Evolutionary conservation across 164 flowering plant species (phyloP).

Genomic region (Tinospora cordifolia): DNA sequence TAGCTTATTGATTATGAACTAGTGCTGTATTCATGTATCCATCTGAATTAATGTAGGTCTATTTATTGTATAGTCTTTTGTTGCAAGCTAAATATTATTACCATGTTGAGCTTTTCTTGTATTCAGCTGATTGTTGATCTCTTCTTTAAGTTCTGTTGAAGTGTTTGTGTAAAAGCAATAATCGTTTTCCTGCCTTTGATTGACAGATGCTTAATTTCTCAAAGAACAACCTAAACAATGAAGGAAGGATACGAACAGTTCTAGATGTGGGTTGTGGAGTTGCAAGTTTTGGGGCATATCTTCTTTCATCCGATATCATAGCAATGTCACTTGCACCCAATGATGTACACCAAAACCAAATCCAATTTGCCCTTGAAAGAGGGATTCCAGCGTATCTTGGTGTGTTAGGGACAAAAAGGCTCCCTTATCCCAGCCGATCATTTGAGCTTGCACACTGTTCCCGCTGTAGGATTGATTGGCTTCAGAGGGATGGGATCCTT

Average conservation of each 20-base stretch:
- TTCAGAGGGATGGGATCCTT: conserved; percentile 84
- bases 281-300: conserved; percentile 91
- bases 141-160: conserved; percentile 4
- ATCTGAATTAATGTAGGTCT: not conserved
- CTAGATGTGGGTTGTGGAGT: conserved; percentile 95
- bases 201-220: conserved; percentile 83
- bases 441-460: conserved; percentile 95
- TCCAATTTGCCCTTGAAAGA: conserved; percentile 93
- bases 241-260: conserved; percentile 65
- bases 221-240: conserved; percentile 55
- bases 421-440: conserved; percentile 91
- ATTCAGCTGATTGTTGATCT: not conserved
- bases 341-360: conserved; percentile 91
- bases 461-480: conserved; percentile 93
- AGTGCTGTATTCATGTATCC: not conserved
- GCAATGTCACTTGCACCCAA: conserved; percentile 92
- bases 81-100: too few species aligned
- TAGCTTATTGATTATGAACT: conserved; percentile 4
- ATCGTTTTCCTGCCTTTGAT: conserved; percentile 13
- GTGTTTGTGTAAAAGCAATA: conserved; percentile 9
- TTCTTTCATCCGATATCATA: conserved; percentile 61
- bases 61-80: not conserved
- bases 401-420: conserved; percentile 79
- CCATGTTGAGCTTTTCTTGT: too few species aligned
- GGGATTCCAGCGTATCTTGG: conserved; percentile 93